Percentiles rank a stretch among this genome's conserved stretches.
These are phyloP conservation scores for Linnemannia elongata DNA, from an alignment of 192 early-diverging fungal genomes.

Conservation along the genomic window DNA sequence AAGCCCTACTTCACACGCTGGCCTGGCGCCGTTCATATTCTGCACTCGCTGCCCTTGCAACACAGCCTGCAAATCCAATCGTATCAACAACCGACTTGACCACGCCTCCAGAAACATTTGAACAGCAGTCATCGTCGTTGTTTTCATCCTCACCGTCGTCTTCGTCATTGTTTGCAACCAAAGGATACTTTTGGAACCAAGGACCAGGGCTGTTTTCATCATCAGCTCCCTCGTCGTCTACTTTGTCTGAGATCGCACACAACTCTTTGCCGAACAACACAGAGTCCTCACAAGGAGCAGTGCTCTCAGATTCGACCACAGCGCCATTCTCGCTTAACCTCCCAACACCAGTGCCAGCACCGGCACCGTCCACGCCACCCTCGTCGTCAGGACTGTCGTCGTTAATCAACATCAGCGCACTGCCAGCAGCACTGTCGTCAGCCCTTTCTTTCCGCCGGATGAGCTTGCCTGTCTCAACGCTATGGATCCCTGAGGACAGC, in stretches of 20 bases:
- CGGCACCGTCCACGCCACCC: not conserved
- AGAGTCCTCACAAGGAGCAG: not conserved
- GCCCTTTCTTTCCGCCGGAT: constrained; percentile 38
- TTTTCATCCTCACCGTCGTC: constrained; percentile 8
- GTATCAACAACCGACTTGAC: not conserved
- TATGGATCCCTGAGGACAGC: constrained; percentile 35
- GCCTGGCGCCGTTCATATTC: constrained; percentile 37
- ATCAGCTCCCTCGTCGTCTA: not conserved
- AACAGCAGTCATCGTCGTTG: not conserved
- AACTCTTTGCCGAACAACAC: not conserved
- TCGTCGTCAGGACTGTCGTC: constrained; percentile 34
- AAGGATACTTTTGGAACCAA: not conserved
- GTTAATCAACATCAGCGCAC: constrained; percentile 32
- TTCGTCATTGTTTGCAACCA: constrained; percentile 4
- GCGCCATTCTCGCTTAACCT: not conserved
- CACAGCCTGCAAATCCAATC: not conserved
- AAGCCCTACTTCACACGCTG: constrained; percentile 22
- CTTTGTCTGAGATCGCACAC: not conserved
- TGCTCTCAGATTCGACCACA: not conserved
- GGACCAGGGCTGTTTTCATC: not conserved
- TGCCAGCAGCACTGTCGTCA: constrained; percentile 27
- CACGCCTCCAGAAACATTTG: constrained; percentile 16
- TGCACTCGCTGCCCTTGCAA: constrained; percentile 10
- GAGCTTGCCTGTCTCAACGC: constrained; percentile 28
- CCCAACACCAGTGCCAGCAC: not conserved